These are phyloP conservation scores for Verticillium dahliae DNA, from an alignment of 2,329 filamentous ascomycete species.

Conservation along the genomic window DNA sequence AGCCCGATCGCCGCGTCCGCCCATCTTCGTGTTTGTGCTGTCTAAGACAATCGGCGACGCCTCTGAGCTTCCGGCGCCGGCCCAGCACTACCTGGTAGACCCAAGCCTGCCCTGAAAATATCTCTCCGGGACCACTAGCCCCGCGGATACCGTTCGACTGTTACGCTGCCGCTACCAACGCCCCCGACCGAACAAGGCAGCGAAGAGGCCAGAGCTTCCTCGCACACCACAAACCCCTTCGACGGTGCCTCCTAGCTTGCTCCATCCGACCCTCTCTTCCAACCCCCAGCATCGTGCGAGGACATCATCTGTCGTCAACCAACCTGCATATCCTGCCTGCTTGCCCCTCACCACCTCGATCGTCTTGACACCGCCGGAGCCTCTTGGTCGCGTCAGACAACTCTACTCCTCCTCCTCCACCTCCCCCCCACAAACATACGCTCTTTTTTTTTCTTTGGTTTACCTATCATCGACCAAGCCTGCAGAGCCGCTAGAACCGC, in stretches of 20 bases:
- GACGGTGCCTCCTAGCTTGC: background rate
- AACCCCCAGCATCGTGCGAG: background rate
- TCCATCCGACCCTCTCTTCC: background rate
- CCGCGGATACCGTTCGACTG: background rate
- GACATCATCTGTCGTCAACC: background rate
- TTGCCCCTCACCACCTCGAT: background rate
- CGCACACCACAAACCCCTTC: background rate
- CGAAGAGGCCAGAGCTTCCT: background rate
- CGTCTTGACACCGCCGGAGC: background rate
- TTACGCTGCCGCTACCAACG: background rate
- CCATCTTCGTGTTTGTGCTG: background rate
- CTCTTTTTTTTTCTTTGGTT: background rate
- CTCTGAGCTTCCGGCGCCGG: background rate
- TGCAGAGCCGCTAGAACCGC: background rate
- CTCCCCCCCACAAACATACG: background rate
- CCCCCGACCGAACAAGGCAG: background rate
- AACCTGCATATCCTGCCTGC: background rate
- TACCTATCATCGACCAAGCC: background rate
- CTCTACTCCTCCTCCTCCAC: background rate
- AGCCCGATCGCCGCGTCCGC: background rate
- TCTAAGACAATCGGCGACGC: background rate
- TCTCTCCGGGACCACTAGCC: background rate
- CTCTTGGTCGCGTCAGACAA: background rate
- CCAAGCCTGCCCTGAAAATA: background rate
- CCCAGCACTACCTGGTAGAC: background rate